Evolutionary conservation across 768 basidiomycete species (phyloP).

Genomic region (Hydnomerulius pinastri): DNA sequence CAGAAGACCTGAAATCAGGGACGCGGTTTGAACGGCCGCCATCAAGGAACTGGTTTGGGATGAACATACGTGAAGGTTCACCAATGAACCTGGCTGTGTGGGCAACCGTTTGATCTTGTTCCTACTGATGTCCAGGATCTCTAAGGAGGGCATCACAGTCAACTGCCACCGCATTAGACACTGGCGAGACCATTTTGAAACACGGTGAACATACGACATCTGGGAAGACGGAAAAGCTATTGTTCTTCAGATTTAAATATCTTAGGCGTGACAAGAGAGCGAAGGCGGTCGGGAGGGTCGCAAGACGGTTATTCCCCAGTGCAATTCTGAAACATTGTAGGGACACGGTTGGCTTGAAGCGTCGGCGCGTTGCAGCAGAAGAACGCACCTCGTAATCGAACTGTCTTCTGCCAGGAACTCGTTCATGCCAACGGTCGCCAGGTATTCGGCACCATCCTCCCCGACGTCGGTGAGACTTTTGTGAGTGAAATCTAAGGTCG

Average conservation of each 20-base stretch:
- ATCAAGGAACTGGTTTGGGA: neutral
- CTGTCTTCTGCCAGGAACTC: constrained; percentile 48
- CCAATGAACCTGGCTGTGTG: constrained; percentile 72
- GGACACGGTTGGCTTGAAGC: constrained; percentile 6
- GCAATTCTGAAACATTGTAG: constrained; percentile 61
- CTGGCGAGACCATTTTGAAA: constrained; percentile 2
- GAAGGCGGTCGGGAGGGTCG: constrained; percentile 75
- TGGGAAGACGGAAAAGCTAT: constrained; percentile 81
- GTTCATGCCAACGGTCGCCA: constrained; percentile 61
- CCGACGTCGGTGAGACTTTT: constrained; percentile 76
- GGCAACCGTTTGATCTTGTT: constrained; percentile 88
- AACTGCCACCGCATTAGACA: constrained; percentile 49
- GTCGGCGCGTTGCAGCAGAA: constrained; percentile 7
- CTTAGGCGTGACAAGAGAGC: constrained; percentile 69
- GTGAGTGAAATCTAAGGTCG: constrained; percentile 84
- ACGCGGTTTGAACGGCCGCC: neutral
- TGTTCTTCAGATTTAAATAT: constrained; percentile 87
- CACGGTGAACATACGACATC: constrained; percentile 64
- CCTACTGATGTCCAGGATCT: constrained; percentile 92
- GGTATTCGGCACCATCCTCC: constrained; percentile 70
- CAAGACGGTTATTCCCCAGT: constrained; percentile 80
- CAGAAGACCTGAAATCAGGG: constrained; percentile 68
- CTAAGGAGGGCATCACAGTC: constrained; percentile 80
- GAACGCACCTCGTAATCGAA: constrained; percentile 59
- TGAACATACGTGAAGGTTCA: constrained; percentile 65